These are phyloP conservation scores for Pichia sorboxylosa DNA, from an alignment of 1,139 yeast species.

Conservation along the genomic window DNA sequence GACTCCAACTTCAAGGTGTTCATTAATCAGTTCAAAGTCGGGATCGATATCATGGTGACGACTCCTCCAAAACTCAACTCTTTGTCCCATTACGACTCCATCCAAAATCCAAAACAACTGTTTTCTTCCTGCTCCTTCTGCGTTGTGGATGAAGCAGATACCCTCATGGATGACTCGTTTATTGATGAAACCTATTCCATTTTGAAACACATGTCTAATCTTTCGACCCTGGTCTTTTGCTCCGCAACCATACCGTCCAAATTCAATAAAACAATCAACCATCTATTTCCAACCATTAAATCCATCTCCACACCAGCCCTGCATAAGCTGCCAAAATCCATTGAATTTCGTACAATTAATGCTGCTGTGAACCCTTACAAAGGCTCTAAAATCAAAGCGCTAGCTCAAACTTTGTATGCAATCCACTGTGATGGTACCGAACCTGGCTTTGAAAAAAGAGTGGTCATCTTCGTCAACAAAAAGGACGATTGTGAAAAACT, in stretches of 20 bases:
- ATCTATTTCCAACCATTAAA: conserved; percentile 50
- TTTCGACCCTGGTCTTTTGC: conserved; percentile 60
- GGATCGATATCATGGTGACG: conserved; percentile 71
- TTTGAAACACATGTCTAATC: conserved; percentile 40
- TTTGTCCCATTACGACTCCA: conserved; percentile 21
- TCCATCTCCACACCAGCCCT: conserved; percentile 71
- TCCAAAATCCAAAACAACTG: conserved; percentile 19
- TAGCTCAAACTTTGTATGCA: conserved; percentile 82
- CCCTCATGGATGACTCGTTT: conserved; percentile 79
- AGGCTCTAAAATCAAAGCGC: conserved; percentile 71
- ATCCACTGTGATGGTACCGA: conserved; percentile 79
- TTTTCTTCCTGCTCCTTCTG: conserved; percentile 37
- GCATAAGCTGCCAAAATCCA: conserved; percentile 69
- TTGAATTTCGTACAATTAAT: conserved; percentile 65
- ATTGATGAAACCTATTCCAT: conserved; percentile 52
- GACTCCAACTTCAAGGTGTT: conserved; percentile 30
- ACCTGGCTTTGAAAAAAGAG: conserved; percentile 61
- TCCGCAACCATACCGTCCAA: conserved; percentile 85
- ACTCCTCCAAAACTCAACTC: conserved; percentile 60
- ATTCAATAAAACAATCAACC: conserved; percentile 52
- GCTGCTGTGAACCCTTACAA: conserved; percentile 66
- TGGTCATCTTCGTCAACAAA: conserved; percentile 78
- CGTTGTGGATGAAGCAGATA: conserved; percentile 93
- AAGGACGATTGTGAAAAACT: conserved; percentile 51
- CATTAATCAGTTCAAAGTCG: conserved; percentile 33